Conservation (phyloP, 2,329 filamentous ascomycete genomes). For the Colletotrichum coccodes region DNA sequence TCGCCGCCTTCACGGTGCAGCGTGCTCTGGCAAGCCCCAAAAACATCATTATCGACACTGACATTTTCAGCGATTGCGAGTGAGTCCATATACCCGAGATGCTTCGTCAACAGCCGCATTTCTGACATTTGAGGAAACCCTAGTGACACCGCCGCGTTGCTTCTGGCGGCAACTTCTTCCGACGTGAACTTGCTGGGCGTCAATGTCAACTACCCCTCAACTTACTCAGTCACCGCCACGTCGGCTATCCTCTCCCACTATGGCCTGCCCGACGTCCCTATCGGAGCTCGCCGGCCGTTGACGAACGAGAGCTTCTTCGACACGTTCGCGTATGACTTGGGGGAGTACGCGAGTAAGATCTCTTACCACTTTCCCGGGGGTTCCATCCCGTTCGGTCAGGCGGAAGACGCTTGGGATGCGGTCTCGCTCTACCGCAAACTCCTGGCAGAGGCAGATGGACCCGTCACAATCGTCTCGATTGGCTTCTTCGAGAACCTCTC, state of each 20-base stretch:
- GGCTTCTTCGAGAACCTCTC: conserved; percentile 60
- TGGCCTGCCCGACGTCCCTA: conserved; percentile 45
- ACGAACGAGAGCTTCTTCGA: conserved; percentile 56
- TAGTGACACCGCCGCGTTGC: conserved; percentile 53
- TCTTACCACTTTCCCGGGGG: conserved; percentile 53
- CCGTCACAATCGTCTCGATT: conserved; percentile 56
- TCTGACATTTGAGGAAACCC: not conserved
- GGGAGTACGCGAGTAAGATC: conserved; percentile 58
- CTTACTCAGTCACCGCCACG: conserved; percentile 52
- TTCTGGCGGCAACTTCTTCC: conserved; percentile 51
- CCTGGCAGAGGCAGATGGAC: conserved; percentile 51
- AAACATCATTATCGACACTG: conserved; percentile 57
- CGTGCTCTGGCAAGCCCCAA: conserved; percentile 35
- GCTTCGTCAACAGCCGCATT: not conserved
- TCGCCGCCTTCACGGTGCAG: not conserved
- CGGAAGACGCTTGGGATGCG: conserved; percentile 51
- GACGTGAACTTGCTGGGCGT: conserved; percentile 50
- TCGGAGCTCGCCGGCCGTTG: conserved; percentile 52
- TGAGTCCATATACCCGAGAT: conserved; percentile 37
- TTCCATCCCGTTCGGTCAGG: conserved; percentile 44
- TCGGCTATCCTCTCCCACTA: conserved; percentile 55
- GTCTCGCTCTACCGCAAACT: conserved; percentile 56
- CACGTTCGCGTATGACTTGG: conserved; percentile 45
- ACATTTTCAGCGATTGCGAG: conserved; percentile 59
- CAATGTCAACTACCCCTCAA: conserved; percentile 52